Conservation (phyloP, 225 moss, liverwort and hornwort genomes). For the Bryoerythrophyllum caledonicum region DNA sequence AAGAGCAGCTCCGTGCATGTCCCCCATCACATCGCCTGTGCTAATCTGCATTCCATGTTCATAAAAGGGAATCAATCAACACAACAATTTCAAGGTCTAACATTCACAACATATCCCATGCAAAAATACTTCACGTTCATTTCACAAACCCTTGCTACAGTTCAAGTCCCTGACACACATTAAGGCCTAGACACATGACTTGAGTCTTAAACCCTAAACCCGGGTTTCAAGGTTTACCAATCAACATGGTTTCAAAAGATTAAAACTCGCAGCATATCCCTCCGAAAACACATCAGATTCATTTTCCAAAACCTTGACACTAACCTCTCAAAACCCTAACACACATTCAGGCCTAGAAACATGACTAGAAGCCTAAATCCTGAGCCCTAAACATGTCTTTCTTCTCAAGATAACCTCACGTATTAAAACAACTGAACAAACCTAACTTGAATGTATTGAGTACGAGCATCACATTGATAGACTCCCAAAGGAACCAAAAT, state of each 20-base stretch:
- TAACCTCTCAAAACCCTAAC: background rate
- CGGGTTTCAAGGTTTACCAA: background rate
- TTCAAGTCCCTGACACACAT: background rate
- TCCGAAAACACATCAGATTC: background rate
- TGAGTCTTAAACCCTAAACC: background rate
- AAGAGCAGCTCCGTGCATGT: slow-evolving; percentile 81
- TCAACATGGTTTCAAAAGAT: background rate
- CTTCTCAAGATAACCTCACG: background rate
- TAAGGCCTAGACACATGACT: background rate
- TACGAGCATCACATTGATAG: background rate
- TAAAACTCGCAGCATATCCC: background rate
- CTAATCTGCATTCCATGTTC: slow-evolving; percentile 53
- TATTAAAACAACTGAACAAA: background rate
- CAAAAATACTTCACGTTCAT: background rate
- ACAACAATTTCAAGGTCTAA: background rate
- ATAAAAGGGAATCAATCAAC: background rate
- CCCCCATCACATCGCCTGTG: slow-evolving; percentile 91
- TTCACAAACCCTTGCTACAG: background rate
- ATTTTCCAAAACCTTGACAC: background rate
- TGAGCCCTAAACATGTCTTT: background rate
- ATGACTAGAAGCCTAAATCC: background rate
- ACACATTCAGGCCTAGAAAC: background rate
- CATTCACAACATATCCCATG: background rate
- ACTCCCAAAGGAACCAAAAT: background rate
- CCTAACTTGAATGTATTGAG: background rate